Evolutionary conservation across 306 rosid genomes (phyloP).

Genomic region (Rosa rugosa): DNA sequence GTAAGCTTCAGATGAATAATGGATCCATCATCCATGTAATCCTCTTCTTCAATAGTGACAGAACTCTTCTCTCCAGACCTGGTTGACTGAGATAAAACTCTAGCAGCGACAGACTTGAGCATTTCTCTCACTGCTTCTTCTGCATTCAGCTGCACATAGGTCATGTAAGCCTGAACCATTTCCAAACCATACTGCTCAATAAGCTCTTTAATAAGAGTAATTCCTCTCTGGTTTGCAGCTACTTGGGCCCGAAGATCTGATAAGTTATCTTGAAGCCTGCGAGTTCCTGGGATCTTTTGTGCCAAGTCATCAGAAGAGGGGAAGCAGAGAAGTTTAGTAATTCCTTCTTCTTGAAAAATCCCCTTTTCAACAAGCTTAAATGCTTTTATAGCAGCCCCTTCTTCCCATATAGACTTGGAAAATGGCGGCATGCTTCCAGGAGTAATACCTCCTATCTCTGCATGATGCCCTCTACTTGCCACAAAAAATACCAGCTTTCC

Average conservation of each 20-base stretch:
- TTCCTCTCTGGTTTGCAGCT: constrained; percentile 95
- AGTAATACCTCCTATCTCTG: constrained; percentile 89
- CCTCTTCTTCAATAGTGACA: constrained; percentile 76
- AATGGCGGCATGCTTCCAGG: constrained; percentile 99
- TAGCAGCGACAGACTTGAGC: constrained; percentile 72
- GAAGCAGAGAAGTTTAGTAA: constrained; percentile 59
- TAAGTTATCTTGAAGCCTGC: constrained; percentile 84
- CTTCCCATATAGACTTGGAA: constrained; percentile 88
- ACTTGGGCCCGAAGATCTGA: constrained; percentile 94
- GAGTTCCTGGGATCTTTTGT: constrained; percentile 70
- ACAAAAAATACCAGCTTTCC: constrained; percentile 79
- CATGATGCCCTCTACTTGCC: constrained; percentile 94
- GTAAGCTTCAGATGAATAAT: constrained; percentile 80
- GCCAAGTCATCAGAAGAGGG: constrained; percentile 50
- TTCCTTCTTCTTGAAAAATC: constrained; percentile 78
- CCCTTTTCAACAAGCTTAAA: constrained; percentile 91
- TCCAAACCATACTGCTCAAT: constrained; percentile 82
- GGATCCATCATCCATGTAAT: constrained; percentile 97
- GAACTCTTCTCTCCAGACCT: constrained; percentile 25
- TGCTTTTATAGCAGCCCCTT: constrained; percentile 88
- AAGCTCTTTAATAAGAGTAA: constrained; percentile 71
- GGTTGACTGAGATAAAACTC: constrained; percentile 48
- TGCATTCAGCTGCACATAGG: constrained; percentile 80
- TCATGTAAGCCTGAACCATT: constrained; percentile 94
- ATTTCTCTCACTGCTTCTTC: constrained; percentile 93